Percentiles rank a stretch among this genome's conserved stretches.
Evolutionary conservation across 352 stramenopile genomes (phyloP).

Genomic region (Phytophthora pluvialis): DNA sequence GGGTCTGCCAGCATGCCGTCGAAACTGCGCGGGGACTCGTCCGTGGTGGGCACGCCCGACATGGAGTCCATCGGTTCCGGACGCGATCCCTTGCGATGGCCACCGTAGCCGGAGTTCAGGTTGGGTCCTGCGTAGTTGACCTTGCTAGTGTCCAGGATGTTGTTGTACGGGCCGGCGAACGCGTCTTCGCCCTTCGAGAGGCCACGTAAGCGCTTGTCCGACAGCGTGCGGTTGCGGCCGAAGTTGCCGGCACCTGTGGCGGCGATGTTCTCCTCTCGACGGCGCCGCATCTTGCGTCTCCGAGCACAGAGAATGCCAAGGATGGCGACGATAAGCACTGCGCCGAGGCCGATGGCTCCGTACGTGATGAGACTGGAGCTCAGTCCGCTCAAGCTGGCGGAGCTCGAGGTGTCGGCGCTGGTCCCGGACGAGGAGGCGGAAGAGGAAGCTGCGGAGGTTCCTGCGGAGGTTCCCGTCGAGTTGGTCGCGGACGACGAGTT

Average conservation of each 20-base stretch:
- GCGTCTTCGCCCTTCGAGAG: constrained; percentile 54
- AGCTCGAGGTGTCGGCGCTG: constrained; percentile 28
- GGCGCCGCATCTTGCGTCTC: constrained; percentile 46
- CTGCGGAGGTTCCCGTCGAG: constrained; percentile 5
- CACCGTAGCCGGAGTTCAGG: constrained; percentile 29
- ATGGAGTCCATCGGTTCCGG: constrained; percentile 47
- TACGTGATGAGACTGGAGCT: constrained; percentile 51
- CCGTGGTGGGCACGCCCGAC: constrained; percentile 45
- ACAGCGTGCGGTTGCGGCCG: constrained; percentile 23
- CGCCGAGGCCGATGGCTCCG: constrained; percentile 59
- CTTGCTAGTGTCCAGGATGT: constrained; percentile 62
- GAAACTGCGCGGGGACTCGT: constrained; percentile 50
- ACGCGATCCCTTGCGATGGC: constrained; percentile 37
- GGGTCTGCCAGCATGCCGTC: constrained; percentile 69
- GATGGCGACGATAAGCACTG: constrained; percentile 55
- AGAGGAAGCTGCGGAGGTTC: constrained; percentile 16
- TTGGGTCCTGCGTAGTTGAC: constrained; percentile 28
- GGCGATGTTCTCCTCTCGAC: constrained; percentile 27
- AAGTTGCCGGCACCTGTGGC: constrained; percentile 25
- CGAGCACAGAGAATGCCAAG: constrained; percentile 57
- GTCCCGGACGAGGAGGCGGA: constrained; percentile 18
- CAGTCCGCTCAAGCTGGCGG: constrained; percentile 12
- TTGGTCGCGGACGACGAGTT: constrained; percentile 16
- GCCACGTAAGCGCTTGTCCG: constrained; percentile 52
- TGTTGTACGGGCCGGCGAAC: constrained; percentile 56